These are phyloP conservation scores for Circinella minor DNA, from an alignment of 371 early-diverging fungal species.

Conservation along the genomic window DNA sequence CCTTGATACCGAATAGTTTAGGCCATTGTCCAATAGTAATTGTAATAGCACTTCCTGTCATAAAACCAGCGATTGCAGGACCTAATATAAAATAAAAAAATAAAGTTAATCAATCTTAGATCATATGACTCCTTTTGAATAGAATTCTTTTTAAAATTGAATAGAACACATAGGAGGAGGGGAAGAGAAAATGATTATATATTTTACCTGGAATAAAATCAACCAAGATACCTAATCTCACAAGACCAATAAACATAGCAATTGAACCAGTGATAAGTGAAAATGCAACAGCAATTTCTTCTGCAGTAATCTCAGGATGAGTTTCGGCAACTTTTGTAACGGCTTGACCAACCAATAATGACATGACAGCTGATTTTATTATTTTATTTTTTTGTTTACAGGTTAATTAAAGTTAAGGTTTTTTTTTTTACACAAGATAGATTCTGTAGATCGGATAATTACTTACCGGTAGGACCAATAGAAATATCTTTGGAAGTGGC, in stretches of 20 bases:
- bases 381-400: too few species aligned
- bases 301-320: conserved; percentile 39
- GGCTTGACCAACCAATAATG: conserved; percentile 74
- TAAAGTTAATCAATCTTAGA: neutral
- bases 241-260: conserved; percentile 71
- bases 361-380: conserved; percentile 72
- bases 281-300: conserved; percentile 59
- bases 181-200: neutral
- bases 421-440: neutral
- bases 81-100: conserved; percentile 31
- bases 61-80: conserved; percentile 69
- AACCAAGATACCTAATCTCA: conserved; percentile 82
- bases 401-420: neutral
- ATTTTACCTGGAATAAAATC: conserved; percentile 79
- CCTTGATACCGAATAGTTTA: conserved; percentile 68
- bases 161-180: too few species aligned
- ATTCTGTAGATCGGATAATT: neutral
- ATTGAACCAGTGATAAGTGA: conserved; percentile 68
- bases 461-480: conserved; percentile 77
- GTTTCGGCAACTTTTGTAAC: conserved; percentile 47
- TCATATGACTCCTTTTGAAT: neutral
- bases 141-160: neutral
- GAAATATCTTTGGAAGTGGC: conserved; percentile 88
- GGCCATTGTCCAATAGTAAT: conserved; percentile 82
- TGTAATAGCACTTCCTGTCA: conserved; percentile 45